A percentile compares a stretch with the other conserved stretches of the same genome.
Conservation (phyloP, 306 rosid species). For the Cyamopsis tetragonoloba region DNA sequence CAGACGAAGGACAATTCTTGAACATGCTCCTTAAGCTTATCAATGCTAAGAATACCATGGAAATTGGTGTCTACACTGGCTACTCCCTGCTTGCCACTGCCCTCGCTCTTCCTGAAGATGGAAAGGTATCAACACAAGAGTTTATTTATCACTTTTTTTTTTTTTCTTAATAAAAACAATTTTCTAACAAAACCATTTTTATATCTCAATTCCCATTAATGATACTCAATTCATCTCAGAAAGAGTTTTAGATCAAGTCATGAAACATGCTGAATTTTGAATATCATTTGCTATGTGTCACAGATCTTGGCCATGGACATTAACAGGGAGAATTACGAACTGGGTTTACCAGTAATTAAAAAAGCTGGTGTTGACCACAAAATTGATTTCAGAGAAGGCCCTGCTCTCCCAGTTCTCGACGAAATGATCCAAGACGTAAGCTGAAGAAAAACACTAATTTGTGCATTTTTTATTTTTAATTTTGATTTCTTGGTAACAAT, state of each 20-base stretch:
- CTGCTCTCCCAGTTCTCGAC: slow-evolving; percentile 92
- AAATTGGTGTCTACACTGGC: slow-evolving; percentile 94
- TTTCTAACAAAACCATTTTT: not conserved
- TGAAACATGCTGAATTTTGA: not conserved
- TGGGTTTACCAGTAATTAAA: slow-evolving; percentile 70
- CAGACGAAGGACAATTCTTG: slow-evolving; percentile 93
- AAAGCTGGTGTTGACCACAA: slow-evolving; percentile 89
- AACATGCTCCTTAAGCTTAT: slow-evolving; percentile 82
- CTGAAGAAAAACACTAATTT: no score
- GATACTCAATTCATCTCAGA: no score
- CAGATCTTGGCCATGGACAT: slow-evolving; percentile 95
- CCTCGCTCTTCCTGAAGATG: slow-evolving; percentile 88
- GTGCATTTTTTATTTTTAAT: no score
- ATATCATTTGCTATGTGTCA: not conserved
- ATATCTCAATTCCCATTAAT: no score
- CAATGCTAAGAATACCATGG: slow-evolving; percentile 95
- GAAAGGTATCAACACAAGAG: slow-evolving; percentile 49
- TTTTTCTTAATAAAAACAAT: no score
- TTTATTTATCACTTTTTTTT: no score
- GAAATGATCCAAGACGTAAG: slow-evolving; percentile 62
- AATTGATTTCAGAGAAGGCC: slow-evolving; percentile 91
- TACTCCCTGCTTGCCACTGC: slow-evolving; percentile 95
- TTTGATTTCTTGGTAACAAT: no score
- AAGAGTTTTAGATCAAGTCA: not conserved
- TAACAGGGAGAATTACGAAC: slow-evolving; percentile 78